Evolutionary conservation across 2,329 filamentous ascomycete species (phyloP).

Genomic region (Bimuria novae-zelandiae): DNA sequence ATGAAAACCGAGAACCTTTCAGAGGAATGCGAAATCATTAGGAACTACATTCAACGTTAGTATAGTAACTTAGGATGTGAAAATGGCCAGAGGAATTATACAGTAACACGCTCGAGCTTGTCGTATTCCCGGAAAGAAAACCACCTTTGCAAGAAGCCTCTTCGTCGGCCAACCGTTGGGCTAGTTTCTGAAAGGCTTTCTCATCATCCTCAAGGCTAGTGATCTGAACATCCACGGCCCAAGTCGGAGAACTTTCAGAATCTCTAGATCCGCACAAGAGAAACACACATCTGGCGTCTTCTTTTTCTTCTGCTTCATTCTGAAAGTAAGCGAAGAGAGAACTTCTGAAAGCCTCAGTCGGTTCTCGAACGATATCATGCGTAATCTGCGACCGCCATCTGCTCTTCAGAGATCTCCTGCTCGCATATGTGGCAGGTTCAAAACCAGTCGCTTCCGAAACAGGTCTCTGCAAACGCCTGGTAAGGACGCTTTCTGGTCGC

Average conservation of each 20-base stretch:
- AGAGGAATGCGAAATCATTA: background rate
- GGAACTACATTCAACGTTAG: constrained; percentile 1
- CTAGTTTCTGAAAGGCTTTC: background rate
- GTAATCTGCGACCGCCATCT: too few relatives aligned
- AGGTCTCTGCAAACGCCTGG: too few relatives aligned
- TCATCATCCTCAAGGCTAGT: background rate
- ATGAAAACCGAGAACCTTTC: constrained; percentile 3
- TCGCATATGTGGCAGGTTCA: too few relatives aligned
- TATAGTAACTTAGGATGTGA: background rate
- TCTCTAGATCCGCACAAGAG: background rate
- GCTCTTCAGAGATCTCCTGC: too few relatives aligned
- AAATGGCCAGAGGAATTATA: background rate
- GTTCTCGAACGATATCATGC: too few relatives aligned
- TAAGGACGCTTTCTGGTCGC: too few relatives aligned
- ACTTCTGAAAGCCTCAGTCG: too few relatives aligned
- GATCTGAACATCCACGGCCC: constrained; percentile 3
- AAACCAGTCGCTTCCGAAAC: too few relatives aligned
- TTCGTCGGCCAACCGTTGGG: background rate
- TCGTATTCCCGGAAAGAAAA: background rate
- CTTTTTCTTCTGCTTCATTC: background rate
- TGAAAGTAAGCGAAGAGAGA: constrained; percentile 2
- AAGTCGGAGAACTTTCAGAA: background rate
- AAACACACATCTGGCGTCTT: constrained; percentile 1
- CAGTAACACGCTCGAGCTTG: background rate
- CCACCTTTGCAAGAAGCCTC: background rate